Percentiles rank a stretch among this genome's conserved stretches.
Conservation (phyloP, 2,329 filamentous ascomycete genomes). For the Colletotrichum scovillei region DNA sequence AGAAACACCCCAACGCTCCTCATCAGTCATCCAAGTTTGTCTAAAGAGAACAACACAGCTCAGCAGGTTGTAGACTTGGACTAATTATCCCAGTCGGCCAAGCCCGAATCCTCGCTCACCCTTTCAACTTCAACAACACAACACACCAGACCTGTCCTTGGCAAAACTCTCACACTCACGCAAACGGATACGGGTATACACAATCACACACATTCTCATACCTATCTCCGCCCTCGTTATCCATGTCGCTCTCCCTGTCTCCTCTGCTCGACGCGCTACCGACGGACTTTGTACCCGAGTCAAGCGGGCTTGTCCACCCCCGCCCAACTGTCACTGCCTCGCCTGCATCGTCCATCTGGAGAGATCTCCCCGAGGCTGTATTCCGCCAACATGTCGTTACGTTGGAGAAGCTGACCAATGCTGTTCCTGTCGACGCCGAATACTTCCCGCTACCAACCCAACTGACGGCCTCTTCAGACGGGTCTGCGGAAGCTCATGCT, state of each 20-base stretch:
- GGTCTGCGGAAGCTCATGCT: not conserved
- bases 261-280: conserved; percentile 4
- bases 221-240: not conserved
- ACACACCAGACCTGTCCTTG: not conserved
- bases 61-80: not conserved
- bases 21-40: not conserved
- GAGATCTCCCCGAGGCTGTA: conserved; percentile 12
- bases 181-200: too few species aligned
- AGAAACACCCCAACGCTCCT: not conserved
- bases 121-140: not conserved
- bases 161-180: not conserved
- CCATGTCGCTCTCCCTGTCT: conserved; percentile 20
- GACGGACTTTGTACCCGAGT: not conserved
- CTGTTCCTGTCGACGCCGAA: conserved; percentile 29
- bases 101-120: not conserved
- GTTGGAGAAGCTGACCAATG: conserved; percentile 34
- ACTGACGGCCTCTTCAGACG: not conserved
- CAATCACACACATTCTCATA: not conserved
- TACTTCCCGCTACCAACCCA: conserved; percentile 7
- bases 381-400: conserved; percentile 32
- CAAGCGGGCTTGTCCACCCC: not conserved
- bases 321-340: conserved; percentile 26
- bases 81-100: not conserved
- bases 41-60: not conserved
- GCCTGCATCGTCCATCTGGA: conserved; percentile 31